These are phyloP conservation scores for Boletus rex-veris DNA, from an alignment of 768 basidiomycete species.

Conservation along the genomic window DNA sequence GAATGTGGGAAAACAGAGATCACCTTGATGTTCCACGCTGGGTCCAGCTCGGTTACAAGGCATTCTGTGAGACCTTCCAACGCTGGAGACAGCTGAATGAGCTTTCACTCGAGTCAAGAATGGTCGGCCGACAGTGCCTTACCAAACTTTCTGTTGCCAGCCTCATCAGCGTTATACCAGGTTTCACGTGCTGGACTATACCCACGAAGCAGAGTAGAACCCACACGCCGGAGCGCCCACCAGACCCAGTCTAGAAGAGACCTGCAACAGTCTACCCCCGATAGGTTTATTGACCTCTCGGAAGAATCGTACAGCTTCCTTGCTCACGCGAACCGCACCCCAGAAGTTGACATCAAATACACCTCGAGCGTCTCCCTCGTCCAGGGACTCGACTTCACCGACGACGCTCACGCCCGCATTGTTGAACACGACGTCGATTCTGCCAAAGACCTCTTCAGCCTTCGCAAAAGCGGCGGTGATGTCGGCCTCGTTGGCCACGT, in stretches of 20 bases:
- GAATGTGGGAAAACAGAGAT: neutral
- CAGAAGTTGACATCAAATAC: slow-evolving; percentile 39
- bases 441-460: slow-evolving; percentile 28
- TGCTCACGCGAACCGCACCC: slow-evolving; percentile 31
- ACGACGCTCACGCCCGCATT: slow-evolving; percentile 31
- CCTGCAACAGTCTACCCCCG: slow-evolving; percentile 39
- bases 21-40: slow-evolving; percentile 20
- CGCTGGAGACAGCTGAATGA: slow-evolving; percentile 5
- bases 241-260: slow-evolving; percentile 35
- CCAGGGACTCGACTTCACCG: slow-evolving; percentile 36
- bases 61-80: slow-evolving; percentile 15
- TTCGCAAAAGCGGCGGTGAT: slow-evolving; percentile 27
- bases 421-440: slow-evolving; percentile 38
- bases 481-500: slow-evolving; percentile 28
- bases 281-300: slow-evolving; percentile 37
- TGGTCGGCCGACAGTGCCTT: neutral
- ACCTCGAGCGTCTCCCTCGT: slow-evolving; percentile 29
- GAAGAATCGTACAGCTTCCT: slow-evolving; percentile 33
- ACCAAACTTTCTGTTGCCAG: slow-evolving; percentile 16
- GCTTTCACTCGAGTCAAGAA: neutral
- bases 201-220: slow-evolving; percentile 29
- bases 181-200: neutral
- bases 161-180: neutral
- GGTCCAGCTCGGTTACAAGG: slow-evolving; percentile 11
- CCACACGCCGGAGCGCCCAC: slow-evolving; percentile 9